These are phyloP conservation scores for Lomentospora prolificans DNA, from an alignment of 2,329 filamentous ascomycete genomes.

Conservation along the genomic window DNA sequence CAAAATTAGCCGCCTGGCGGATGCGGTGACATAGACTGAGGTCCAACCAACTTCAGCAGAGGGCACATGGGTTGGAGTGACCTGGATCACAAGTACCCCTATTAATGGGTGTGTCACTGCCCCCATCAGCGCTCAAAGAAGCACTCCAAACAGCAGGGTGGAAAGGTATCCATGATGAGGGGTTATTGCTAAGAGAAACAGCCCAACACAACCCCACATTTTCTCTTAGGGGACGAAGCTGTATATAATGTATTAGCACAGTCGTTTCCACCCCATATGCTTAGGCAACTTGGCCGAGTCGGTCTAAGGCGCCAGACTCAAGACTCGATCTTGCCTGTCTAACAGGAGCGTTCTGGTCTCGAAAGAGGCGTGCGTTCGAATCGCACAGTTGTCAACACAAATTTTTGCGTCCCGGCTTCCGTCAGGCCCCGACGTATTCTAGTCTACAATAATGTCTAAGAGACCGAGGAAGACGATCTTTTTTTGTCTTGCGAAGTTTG, in stretches of 20 bases:
- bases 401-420: not conserved
- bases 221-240: not conserved
- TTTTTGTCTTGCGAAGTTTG: too few species aligned
- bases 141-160: too few species aligned
- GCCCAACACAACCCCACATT: too few species aligned
- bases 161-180: too few species aligned
- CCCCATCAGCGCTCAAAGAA: too few species aligned
- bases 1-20: slow-evolving; percentile 8
- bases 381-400: slow-evolving; percentile 2
- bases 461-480: too few species aligned
- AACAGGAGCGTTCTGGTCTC: slow-evolving; percentile 2
- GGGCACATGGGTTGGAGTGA: not conserved
- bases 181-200: too few species aligned
- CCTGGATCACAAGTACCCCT: not conserved
- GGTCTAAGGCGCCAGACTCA: slow-evolving; percentile 5
- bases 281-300: slow-evolving; percentile 4
- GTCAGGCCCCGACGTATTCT: not conserved
- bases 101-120: not conserved
- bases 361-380: slow-evolving; percentile 3
- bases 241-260: not conserved
- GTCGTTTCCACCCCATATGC: not conserved
- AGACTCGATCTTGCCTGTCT: not conserved
- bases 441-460: not conserved
- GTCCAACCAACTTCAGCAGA: slow-evolving; percentile 7
- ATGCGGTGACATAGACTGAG: not conserved